These are phyloP conservation scores for Hygrocybe punicea DNA, from an alignment of 768 basidiomycete species.

Conservation along the genomic window DNA sequence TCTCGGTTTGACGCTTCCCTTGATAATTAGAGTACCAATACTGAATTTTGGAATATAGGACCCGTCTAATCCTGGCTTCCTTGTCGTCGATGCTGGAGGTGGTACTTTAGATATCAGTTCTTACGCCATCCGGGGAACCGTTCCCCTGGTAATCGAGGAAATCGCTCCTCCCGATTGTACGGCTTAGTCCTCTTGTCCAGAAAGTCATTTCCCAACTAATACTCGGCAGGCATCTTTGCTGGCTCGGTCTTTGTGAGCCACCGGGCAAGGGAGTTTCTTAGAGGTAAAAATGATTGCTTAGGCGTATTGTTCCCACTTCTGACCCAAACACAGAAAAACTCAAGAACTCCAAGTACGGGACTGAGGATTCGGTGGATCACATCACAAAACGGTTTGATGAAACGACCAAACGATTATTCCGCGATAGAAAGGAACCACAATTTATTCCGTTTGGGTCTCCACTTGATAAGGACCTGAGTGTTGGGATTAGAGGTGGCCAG, in stretches of 20 bases:
- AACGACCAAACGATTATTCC: conserved; percentile 76
- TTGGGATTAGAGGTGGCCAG: conserved; percentile 69
- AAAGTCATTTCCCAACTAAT: neutral
- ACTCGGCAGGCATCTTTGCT: conserved; percentile 64
- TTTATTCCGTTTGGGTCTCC: conserved; percentile 77
- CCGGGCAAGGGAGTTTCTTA: conserved; percentile 66
- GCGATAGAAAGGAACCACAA: conserved; percentile 62
- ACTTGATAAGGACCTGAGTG: conserved; percentile 66
- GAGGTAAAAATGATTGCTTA: conserved; percentile 43
- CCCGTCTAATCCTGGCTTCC: conserved; percentile 70
- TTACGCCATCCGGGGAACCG: conserved; percentile 67
- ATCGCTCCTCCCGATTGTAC: conserved; percentile 79
- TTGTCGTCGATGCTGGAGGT: conserved; percentile 78
- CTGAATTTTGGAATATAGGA: conserved; percentile 41
- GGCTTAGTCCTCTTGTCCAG: conserved; percentile 20
- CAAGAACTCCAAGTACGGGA: conserved; percentile 68
- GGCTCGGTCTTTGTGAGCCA: conserved; percentile 81
- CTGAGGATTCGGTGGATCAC: conserved; percentile 67
- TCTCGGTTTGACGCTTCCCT: conserved; percentile 51
- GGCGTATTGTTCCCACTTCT: conserved; percentile 1
- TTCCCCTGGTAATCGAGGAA: conserved; percentile 75
- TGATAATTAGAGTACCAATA: neutral
- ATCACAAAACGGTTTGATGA: conserved; percentile 80
- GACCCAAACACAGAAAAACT: conserved; percentile 55
- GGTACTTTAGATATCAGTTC: conserved; percentile 80